These are phyloP conservation scores for Aspergillus tanneri DNA, from an alignment of 2,329 filamentous ascomycete genomes.

Conservation along the genomic window DNA sequence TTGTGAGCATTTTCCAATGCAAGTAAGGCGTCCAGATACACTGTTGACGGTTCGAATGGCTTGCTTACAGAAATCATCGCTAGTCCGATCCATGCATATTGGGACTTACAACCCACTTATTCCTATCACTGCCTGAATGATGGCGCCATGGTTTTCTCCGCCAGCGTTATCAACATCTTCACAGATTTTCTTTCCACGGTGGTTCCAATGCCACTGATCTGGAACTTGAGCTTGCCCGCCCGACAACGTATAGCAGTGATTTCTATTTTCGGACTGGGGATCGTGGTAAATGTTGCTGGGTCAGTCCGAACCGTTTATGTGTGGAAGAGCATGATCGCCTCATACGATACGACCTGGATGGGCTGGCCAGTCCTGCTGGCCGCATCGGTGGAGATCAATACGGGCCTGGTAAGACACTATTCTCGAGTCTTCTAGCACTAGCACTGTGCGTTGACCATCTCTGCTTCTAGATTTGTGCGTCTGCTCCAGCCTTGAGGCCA, in stretches of 20 bases:
- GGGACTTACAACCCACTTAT: constrained; percentile 30
- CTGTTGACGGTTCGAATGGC: neutral
- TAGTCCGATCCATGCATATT: constrained; percentile 36
- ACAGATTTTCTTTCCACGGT: constrained; percentile 38
- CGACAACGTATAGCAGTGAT: constrained; percentile 40
- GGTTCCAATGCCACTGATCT: constrained; percentile 43
- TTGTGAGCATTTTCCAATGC: constrained; percentile 27
- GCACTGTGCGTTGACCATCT: constrained; percentile 4
- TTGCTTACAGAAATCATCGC: neutral
- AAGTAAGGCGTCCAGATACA: too few species aligned
- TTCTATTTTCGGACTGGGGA: constrained; percentile 39
- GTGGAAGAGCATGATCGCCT: constrained; percentile 32
- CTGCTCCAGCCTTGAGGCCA: constrained; percentile 37
- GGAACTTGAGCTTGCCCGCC: constrained; percentile 38
- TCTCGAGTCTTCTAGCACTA: neutral
- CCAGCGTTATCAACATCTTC: constrained; percentile 40
- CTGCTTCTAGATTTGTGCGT: constrained; percentile 39
- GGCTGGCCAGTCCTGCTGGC: constrained; percentile 36
- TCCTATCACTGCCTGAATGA: constrained; percentile 31
- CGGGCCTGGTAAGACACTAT: constrained; percentile 33
- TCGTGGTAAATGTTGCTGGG: constrained; percentile 38
- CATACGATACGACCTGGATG: constrained; percentile 37
- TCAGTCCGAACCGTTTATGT: constrained; percentile 37
- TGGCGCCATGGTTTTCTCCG: constrained; percentile 32
- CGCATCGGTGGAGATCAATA: constrained; percentile 34